Conservation (phyloP, 345 rosid species). For the Citrus sp. region DNA sequence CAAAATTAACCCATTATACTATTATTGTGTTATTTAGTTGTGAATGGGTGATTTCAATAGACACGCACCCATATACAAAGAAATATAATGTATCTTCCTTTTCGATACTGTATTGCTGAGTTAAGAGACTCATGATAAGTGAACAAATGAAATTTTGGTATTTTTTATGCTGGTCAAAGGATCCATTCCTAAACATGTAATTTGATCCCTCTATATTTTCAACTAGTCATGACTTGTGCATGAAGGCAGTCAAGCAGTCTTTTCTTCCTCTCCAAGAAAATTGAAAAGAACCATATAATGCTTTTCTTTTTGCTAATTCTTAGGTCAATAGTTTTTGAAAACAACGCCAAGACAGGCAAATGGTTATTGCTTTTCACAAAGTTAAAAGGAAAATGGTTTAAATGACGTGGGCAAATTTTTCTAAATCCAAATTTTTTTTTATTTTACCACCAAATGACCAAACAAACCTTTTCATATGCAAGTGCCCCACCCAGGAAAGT, state of each 20-base stretch:
- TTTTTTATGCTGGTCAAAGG: not conserved
- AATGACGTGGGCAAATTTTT: too few species aligned
- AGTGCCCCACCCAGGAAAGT: not conserved
- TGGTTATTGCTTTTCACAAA: too few species aligned
- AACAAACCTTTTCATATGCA: not conserved
- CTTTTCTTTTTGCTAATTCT: not conserved
- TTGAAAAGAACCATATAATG: not conserved
- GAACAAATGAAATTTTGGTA: not conserved
- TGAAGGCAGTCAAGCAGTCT: not conserved
- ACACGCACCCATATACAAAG: conserved; percentile 9
- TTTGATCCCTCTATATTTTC: not conserved
- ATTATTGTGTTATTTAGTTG: conserved; percentile 7
- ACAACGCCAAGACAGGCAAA: accelerated
- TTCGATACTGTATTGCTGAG: conserved; percentile 5
- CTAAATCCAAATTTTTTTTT: too few species aligned
- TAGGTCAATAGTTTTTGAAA: not conserved
- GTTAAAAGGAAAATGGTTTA: too few species aligned
- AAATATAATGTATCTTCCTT: conserved; percentile 1
- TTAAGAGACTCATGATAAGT: not conserved
- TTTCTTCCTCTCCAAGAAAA: not conserved
- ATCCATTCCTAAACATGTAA: not conserved
- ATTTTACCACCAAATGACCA: not conserved
- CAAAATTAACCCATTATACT: too few species aligned
- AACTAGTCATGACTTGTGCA: not conserved
- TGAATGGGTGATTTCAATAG: conserved; percentile 24